These are phyloP conservation scores for cucumber (Cucumis sativus) DNA, from an alignment of 306 rosid species.

Conservation along the genomic window DNA sequence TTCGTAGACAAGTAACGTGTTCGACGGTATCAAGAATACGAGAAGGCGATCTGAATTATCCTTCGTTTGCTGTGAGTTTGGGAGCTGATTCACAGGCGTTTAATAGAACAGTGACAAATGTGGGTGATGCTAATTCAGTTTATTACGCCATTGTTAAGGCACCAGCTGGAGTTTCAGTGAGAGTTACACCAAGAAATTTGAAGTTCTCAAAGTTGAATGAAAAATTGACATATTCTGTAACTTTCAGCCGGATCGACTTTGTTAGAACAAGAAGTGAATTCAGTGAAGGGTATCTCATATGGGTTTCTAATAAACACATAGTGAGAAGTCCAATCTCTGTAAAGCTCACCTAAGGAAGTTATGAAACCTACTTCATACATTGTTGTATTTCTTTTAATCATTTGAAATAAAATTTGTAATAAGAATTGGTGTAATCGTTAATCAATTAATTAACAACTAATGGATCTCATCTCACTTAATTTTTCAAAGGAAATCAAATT, in stretches of 20 bases:
- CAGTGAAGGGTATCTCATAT: background rate
- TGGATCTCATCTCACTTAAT: no score
- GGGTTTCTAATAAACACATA: background rate
- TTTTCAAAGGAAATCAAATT: no score
- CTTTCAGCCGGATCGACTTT: background rate
- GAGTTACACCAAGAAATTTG: conserved; percentile 33
- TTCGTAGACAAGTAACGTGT: background rate
- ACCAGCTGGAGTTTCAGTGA: conserved; percentile 49
- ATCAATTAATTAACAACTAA: no score
- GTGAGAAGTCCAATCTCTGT: conserved; percentile 3
- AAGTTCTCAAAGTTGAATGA: conserved; percentile 40
- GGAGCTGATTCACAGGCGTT: background rate
- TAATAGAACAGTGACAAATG: conserved; percentile 67
- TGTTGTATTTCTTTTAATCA: no score
- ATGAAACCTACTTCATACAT: no score
- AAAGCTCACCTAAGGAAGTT: background rate
- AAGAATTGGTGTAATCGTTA: no score
- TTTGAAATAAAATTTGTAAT: no score
- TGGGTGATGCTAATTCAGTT: conserved; percentile 42
- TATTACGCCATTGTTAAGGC: conserved; percentile 21
- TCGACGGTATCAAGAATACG: background rate
- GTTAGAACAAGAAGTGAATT: background rate
- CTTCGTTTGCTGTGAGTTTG: background rate
- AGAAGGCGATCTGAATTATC: conserved; percentile 7
- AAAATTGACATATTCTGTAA: conserved; percentile 28